Base-by-base conservation (phyloP, 495 filamentous ascomycete genomes). In the Talaromyces liani region DNA sequence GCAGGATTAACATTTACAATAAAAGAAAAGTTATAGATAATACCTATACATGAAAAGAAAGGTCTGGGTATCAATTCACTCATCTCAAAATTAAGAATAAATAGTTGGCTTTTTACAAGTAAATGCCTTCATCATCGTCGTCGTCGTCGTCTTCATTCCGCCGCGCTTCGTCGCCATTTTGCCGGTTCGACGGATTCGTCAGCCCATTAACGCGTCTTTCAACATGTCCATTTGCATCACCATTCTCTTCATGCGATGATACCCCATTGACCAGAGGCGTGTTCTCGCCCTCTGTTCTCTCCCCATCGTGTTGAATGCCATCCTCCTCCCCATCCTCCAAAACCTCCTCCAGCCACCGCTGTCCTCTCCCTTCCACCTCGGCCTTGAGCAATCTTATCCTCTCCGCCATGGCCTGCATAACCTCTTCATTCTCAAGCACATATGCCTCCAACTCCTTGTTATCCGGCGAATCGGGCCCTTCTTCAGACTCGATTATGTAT, bases 321-420 rank as follows among this genome's bases (percentile, higher is more conserved):
- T 67, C 63, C 9, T 64, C 64, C 58, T 64, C 65, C 49, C 63
- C 69, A 61, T 71, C 73, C 60, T 75, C 75, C 65, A 74, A 69
- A 22, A 65, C 66, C 75, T 74, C 75, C 68, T 89, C 87, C 60
- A 80, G 73, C 91, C 90, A 95, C 65, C 70, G 77, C 72, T 86
- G 75, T 2, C 92, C 92, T 22, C 92, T 81, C 31, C 74, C 67
- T 77, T 96, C 91, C 3, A 94, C 85, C 79, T 97, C 92, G 62
- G 63, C 71, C 70, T 83, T 86, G 63, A 96, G 72, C 53, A 93
- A 69, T 53, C 64, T 71, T 66, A 96, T 82, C 67, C 92, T 79
- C 77, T 86, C 85, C 58, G 84, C 77, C 88, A 93, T 93, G 58
- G 90, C 80, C 45, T 63, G 73, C 39, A 93, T 86, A 54, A 96